A percentile compares a stretch with the other conserved stretches of the same genome.
Conservation (phyloP, 306 rosid species). For the Cicer judaicum region DNA sequence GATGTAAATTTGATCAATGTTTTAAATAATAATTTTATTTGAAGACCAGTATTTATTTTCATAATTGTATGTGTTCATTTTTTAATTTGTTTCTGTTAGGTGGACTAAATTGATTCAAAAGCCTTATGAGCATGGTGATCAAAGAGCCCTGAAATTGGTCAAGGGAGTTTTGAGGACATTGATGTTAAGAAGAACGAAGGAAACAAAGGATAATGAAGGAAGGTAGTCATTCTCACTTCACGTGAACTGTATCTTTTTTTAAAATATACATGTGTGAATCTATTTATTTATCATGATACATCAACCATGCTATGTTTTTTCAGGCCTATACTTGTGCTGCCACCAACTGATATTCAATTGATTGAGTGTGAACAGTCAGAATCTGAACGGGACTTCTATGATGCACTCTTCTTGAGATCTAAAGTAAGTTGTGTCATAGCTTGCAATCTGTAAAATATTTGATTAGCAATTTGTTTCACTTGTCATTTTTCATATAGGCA, state of each 20-base stretch:
- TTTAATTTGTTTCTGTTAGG: slow-evolving; percentile 50
- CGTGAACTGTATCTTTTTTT: slow-evolving; percentile 2
- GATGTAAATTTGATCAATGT: background rate
- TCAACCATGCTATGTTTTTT: slow-evolving; percentile 35
- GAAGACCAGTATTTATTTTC: background rate
- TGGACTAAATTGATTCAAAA: slow-evolving; percentile 81
- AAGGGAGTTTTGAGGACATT: slow-evolving; percentile 82
- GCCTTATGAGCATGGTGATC: slow-evolving; percentile 76
- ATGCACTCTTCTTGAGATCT: slow-evolving; percentile 76
- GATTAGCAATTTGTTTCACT: background rate
- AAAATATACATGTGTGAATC: background rate
- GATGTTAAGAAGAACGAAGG: slow-evolving; percentile 85
- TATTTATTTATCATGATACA: slow-evolving; percentile 12
- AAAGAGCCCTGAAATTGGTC: slow-evolving; percentile 69
- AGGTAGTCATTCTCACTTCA: slow-evolving; percentile 56
- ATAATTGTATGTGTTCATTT: background rate
- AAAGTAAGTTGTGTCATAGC: slow-evolving; percentile 55
- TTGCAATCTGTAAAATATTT: slow-evolving; percentile 4
- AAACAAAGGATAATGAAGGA: slow-evolving; percentile 74
- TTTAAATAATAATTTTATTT: background rate
- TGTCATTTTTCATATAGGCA: background rate
- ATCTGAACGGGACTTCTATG: slow-evolving; percentile 78
- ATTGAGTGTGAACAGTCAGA: slow-evolving; percentile 79
- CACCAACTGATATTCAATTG: slow-evolving; percentile 72
- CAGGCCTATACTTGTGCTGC: slow-evolving; percentile 85